phyloP scores from a whole-genome alignment of 169 alveolate genomes.

The Plasmodium gallinaceum region DNA sequence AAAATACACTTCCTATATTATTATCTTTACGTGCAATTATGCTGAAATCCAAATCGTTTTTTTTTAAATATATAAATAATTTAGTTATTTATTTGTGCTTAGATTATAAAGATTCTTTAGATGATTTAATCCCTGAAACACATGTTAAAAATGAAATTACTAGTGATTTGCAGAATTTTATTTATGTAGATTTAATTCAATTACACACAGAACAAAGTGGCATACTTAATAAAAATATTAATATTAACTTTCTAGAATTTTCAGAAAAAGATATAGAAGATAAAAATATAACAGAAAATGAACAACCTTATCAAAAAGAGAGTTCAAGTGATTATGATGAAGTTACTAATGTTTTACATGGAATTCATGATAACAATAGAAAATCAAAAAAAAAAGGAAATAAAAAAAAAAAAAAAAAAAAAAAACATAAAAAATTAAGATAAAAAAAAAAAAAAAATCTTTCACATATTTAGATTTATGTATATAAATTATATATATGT shows the following conservation, averaged over 20 bases:
- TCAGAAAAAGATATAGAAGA: constrained; percentile 12
- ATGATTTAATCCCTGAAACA: constrained; percentile 30
- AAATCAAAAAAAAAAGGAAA: constrained; percentile 1
- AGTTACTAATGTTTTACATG: constrained; percentile 51
- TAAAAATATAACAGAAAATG: neutral
- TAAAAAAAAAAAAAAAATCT: neutral
- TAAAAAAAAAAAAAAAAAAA: neutral
- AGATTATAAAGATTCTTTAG: constrained; percentile 51
- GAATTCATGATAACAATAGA: constrained; percentile 10
- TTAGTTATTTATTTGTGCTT: constrained; percentile 48
- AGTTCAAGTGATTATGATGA: constrained; percentile 57
- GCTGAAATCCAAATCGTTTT: constrained; percentile 54
- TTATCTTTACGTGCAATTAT: constrained; percentile 45
- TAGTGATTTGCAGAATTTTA: constrained; percentile 38
- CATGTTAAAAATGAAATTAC: constrained; percentile 37
- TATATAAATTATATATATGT: neutral
- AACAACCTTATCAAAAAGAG: neutral
- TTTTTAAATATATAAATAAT: constrained; percentile 46
- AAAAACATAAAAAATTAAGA: constrained; percentile 10
- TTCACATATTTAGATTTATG: neutral
- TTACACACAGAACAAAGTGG: constrained; percentile 23
- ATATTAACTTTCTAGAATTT: constrained; percentile 38
- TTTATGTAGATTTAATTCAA: constrained; percentile 23
- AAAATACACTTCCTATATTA: constrained; percentile 61
- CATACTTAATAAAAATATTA: neutral